These are phyloP conservation scores for Pseudopyrenochaeta lycopersici DNA, from an alignment of 2,329 filamentous ascomycete genomes.

Conservation along the genomic window DNA sequence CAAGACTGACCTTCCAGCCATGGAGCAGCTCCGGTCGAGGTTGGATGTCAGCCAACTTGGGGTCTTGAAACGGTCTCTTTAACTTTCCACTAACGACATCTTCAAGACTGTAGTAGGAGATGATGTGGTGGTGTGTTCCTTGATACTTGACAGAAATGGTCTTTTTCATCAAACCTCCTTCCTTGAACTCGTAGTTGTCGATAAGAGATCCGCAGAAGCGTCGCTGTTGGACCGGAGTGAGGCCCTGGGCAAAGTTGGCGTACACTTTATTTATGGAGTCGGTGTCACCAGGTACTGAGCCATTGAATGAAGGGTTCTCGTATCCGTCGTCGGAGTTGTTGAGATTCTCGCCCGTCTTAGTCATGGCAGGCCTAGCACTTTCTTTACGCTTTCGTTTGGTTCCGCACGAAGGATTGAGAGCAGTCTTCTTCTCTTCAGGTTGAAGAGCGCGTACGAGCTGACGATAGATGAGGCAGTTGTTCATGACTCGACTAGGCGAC, in stretches of 20 bases:
- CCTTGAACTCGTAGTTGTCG: slow-evolving; percentile 90
- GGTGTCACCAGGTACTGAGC: slow-evolving; percentile 26
- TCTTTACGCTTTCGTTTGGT: slow-evolving; percentile 51
- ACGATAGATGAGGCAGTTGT: slow-evolving; percentile 86
- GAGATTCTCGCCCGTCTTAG: slow-evolving; percentile 40
- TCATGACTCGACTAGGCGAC: slow-evolving; percentile 87
- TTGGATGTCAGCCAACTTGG: slow-evolving; percentile 44
- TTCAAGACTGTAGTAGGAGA: slow-evolving; percentile 86
- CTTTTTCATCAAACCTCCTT: slow-evolving; percentile 86
- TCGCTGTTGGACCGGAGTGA: slow-evolving; percentile 61
- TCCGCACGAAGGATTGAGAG: slow-evolving; percentile 46
- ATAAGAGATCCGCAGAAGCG: slow-evolving; percentile 81
- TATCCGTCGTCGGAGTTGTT: slow-evolving; percentile 45
- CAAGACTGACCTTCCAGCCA: slow-evolving; percentile 49
- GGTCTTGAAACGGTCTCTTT: slow-evolving; percentile 46
- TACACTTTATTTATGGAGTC: slow-evolving; percentile 45
- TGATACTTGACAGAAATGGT: slow-evolving; percentile 83
- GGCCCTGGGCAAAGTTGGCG: slow-evolving; percentile 49
- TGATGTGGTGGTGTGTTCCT: slow-evolving; percentile 81
- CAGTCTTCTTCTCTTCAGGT: slow-evolving; percentile 48
- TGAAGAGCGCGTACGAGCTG: slow-evolving; percentile 64
- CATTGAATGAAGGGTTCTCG: slow-evolving; percentile 37
- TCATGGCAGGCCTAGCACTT: slow-evolving; percentile 32
- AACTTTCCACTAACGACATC: slow-evolving; percentile 67
- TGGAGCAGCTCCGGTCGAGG: slow-evolving; percentile 44